These are phyloP conservation scores for Diddensiella transvaalensis DNA, from an alignment of 805 yeast genomes.

Conservation along the genomic window DNA sequence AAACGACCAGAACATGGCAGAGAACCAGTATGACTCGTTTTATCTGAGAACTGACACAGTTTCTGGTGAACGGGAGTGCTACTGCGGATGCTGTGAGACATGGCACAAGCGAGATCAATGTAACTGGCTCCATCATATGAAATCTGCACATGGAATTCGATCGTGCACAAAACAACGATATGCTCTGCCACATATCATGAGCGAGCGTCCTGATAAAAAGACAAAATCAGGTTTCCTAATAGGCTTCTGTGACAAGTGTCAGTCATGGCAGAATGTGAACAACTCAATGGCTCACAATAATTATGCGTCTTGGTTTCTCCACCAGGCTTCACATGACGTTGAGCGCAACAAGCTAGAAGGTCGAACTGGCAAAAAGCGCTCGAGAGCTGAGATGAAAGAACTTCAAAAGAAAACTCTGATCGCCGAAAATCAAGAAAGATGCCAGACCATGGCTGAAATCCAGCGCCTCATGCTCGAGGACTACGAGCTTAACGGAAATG, in stretches of 20 bases:
- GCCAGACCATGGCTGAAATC: conserved; percentile 10
- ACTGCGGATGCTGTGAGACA: conserved; percentile 21
- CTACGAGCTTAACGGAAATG: conserved; percentile 11
- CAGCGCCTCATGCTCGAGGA: conserved; percentile 15
- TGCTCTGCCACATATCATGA: conserved; percentile 19
- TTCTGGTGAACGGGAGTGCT: conserved; percentile 18
- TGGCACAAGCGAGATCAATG: conserved; percentile 25
- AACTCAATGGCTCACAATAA: conserved; percentile 17
- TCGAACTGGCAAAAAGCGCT: conserved; percentile 19
- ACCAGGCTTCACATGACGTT: conserved; percentile 22
- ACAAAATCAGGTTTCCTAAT: conserved; percentile 16
- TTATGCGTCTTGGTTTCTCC: conserved; percentile 24
- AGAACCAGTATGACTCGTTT: conserved; percentile 22
- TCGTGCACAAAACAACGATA: conserved; percentile 23
- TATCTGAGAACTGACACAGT: conserved; percentile 11
- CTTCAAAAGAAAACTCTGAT: conserved; percentile 7
- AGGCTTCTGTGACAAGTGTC: conserved; percentile 23
- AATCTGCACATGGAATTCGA: conserved; percentile 23
- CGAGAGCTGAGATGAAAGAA: conserved; percentile 16
- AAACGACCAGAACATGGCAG: conserved; percentile 12
- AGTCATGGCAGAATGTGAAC: conserved; percentile 23
- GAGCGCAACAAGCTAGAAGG: conserved; percentile 21
- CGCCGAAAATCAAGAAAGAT: conserved; percentile 8
- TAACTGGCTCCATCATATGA: conserved; percentile 25
- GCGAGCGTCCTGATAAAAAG: conserved; percentile 20